Percentiles rank a stretch among this genome's conserved stretches.
phyloP scores from a whole-genome alignment of 768 basidiomycete species.

The Russula griseocarnosa region DNA sequence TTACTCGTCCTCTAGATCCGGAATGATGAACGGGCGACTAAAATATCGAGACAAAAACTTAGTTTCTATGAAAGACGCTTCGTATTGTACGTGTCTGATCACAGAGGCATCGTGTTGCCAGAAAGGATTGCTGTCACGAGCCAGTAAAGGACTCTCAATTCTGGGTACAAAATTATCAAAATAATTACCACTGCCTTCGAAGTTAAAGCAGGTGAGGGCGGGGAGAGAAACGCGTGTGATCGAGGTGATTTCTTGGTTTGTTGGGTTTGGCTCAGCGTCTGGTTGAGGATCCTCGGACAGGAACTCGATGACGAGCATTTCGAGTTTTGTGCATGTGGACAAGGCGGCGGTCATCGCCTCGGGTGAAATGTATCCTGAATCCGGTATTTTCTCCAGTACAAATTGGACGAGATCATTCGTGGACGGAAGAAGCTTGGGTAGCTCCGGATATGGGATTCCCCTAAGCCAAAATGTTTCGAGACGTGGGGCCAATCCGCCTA shows the following conservation, averaged over 20 bases:
- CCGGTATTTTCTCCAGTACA: constrained; percentile 6
- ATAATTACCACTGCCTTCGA: not conserved
- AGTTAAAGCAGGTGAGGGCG: not conserved
- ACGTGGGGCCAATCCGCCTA: not conserved
- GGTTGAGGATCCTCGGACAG: not conserved
- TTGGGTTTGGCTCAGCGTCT: not conserved
- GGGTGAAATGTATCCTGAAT: constrained; percentile 6
- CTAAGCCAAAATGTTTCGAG: not conserved
- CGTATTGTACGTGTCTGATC: not conserved
- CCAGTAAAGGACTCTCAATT: constrained; percentile 1
- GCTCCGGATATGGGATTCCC: constrained; percentile 1
- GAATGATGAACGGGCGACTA: not conserved
- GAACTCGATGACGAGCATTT: constrained; percentile 2
- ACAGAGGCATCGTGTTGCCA: not conserved
- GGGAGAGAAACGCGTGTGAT: not conserved
- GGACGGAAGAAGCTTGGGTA: constrained; percentile 8
- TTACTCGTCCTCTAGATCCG: not conserved
- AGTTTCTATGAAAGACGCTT: not conserved
- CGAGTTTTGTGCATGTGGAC: not conserved
- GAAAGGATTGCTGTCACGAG: not conserved
- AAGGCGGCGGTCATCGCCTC: not conserved
- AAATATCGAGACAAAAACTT: not conserved
- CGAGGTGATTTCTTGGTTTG: not conserved
- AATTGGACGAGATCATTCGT: constrained; percentile 1
- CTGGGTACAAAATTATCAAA: not conserved